phyloP scores from a whole-genome alignment of 2,329 filamentous ascomycete genomes.

The Escovopsis sp. region DNA sequence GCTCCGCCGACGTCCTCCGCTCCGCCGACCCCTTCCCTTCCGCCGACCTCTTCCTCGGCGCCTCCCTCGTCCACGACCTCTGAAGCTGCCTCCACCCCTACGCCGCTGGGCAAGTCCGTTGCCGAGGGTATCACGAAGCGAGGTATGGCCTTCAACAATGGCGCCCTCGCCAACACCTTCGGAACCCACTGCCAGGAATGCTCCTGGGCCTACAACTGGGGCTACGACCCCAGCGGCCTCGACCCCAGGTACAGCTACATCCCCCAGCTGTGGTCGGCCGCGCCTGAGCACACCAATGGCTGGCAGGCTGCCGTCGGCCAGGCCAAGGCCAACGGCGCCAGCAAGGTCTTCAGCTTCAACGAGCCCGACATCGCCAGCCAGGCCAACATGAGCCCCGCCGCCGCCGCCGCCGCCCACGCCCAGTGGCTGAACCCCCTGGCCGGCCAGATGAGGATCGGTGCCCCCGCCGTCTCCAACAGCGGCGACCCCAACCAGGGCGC shows the following conservation, averaged over 20 bases:
- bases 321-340: conserved; percentile 39
- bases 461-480: conserved; percentile 50
- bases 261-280: conserved; percentile 51
- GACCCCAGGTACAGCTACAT: conserved; percentile 39
- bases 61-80: conserved; percentile 1
- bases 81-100: conserved; percentile 2
- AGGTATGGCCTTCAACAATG: conserved; percentile 54
- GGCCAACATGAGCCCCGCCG: conserved; percentile 38
- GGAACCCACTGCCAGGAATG: conserved; percentile 24
- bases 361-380: conserved; percentile 51
- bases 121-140: conserved; percentile 32
- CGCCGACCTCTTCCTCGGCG: conserved; percentile 3
- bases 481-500: conserved; percentile 33
- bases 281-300: conserved; percentile 24
- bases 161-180: conserved; percentile 37
- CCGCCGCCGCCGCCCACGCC: conserved; percentile 38
- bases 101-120: conserved; percentile 7
- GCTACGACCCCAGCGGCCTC: conserved; percentile 26
- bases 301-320: conserved; percentile 37
- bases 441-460: conserved; percentile 38
- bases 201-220: conserved; percentile 59
- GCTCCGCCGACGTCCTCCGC: not conserved
- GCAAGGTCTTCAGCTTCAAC: conserved; percentile 53
- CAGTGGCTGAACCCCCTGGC: conserved; percentile 39
- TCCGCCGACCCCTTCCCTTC: conserved; percentile 1